phyloP scores from a whole-genome alignment of 2,329 filamentous ascomycete genomes.

The Arthroderma sp. region DNA sequence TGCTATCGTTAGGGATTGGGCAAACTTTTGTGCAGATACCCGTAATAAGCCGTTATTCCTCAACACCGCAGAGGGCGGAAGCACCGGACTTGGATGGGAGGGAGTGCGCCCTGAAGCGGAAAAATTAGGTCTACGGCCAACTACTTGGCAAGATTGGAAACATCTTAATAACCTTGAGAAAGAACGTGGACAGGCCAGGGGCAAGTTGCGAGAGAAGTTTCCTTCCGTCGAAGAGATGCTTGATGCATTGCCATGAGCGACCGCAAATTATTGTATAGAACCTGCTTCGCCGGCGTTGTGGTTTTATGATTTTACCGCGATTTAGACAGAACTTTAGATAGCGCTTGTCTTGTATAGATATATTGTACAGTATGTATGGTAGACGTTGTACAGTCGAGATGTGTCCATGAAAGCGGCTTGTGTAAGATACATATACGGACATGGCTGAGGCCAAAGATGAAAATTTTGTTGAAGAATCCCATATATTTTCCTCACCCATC shows the following conservation, averaged over 20 bases:
- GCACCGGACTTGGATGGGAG: constrained; percentile 56
- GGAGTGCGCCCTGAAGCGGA: constrained; percentile 52
- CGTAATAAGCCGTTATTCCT: constrained; percentile 30
- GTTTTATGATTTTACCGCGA: neutral
- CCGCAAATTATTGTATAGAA: neutral
- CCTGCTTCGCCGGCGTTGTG: too few species aligned
- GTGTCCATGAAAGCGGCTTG: too few species aligned
- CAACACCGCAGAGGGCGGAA: constrained; percentile 24
- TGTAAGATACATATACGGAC: too few species aligned
- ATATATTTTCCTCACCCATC: too few species aligned
- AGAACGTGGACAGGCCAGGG: constrained; percentile 48
- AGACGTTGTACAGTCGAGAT: too few species aligned
- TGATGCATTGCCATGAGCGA: constrained; percentile 22
- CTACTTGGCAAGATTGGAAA: constrained; percentile 78
- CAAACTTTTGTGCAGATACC: constrained; percentile 15
- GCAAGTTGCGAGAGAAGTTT: constrained; percentile 67
- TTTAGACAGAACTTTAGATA: neutral
- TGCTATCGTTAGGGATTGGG: constrained; percentile 68
- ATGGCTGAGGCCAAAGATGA: too few species aligned
- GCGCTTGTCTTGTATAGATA: neutral
- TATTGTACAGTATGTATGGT: neutral
- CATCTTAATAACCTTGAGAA: constrained; percentile 70
- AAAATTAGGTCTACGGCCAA: constrained; percentile 43
- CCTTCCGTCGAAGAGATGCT: constrained; percentile 46
- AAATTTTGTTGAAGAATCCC: too few species aligned